A percentile compares a stretch with the other conserved stretches of the same genome.
These are phyloP conservation scores for Kwoniella botswanensis DNA, from an alignment of 768 basidiomycete species.

Conservation along the genomic window DNA sequence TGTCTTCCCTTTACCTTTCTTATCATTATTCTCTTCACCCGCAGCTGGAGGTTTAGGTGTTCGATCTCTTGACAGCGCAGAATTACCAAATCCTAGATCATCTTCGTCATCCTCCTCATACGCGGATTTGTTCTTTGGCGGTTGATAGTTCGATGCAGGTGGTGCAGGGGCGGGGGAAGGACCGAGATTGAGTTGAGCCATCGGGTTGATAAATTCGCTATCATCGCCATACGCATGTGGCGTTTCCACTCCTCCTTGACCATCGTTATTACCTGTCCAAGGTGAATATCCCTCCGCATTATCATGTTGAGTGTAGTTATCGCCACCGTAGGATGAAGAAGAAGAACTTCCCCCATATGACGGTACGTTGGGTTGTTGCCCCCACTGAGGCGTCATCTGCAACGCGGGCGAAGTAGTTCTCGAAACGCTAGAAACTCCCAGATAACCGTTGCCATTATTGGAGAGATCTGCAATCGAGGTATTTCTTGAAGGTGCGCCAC, in stretches of 20 bases:
- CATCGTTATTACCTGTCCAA: constrained; percentile 9
- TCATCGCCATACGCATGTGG: constrained; percentile 23
- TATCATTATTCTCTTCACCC: constrained; percentile 54
- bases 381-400: constrained; percentile 63
- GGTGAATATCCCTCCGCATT: constrained; percentile 10
- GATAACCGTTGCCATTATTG: constrained; percentile 23
- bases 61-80: constrained; percentile 54
- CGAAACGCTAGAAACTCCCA: constrained; percentile 21
- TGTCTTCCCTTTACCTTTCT: constrained; percentile 21
- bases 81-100: constrained; percentile 89
- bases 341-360: constrained; percentile 10
- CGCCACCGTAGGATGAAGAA: constrained; percentile 26
- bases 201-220: constrained; percentile 50
- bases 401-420: constrained; percentile 54
- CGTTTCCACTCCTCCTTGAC: constrained; percentile 11
- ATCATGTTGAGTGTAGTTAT: constrained; percentile 19
- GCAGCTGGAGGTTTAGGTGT: constrained; percentile 37
- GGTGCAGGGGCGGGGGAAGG: background rate
- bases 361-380: constrained; percentile 62
- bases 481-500: constrained; percentile 43
- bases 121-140: constrained; percentile 35
- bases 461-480: constrained; percentile 46
- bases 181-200: constrained; percentile 44
- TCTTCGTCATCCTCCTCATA: constrained; percentile 72
- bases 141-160: constrained; percentile 19